These are phyloP conservation scores for Magnolia officinalis DNA, from an alignment of 164 flowering plant species.

Conservation along the genomic window DNA sequence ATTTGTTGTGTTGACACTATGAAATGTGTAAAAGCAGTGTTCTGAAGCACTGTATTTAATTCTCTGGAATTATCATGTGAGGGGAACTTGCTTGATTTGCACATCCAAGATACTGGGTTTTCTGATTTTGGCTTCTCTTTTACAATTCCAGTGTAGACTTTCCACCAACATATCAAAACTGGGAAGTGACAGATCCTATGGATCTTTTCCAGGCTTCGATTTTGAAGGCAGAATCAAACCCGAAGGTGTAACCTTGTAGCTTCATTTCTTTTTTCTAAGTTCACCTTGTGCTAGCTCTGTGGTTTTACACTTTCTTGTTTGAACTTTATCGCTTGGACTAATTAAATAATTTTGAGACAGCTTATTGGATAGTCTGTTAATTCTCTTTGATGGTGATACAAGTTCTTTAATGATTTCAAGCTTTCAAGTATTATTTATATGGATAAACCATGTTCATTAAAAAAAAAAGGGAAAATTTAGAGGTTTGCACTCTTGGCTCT, in stretches of 20 bases:
- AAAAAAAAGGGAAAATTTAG: too few relatives aligned
- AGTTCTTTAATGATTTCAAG: too few relatives aligned
- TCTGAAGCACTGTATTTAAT: not conserved
- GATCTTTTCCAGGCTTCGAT: slow-evolving; percentile 79
- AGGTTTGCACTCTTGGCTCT: too few relatives aligned
- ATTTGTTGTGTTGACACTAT: not conserved
- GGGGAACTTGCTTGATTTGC: not conserved
- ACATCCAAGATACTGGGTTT: not conserved
- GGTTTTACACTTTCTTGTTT: not conserved
- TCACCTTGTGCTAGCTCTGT: not conserved
- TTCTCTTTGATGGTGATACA: not conserved
- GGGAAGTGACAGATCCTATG: slow-evolving; percentile 72
- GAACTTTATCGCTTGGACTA: not conserved
- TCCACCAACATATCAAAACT: slow-evolving; percentile 68
- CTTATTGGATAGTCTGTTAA: not conserved
- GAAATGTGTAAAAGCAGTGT: not conserved
- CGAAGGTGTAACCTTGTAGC: slow-evolving; percentile 50
- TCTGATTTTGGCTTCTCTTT: not conserved
- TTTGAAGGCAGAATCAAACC: slow-evolving; percentile 69
- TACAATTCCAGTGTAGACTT: slow-evolving; percentile 77
- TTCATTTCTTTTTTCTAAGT: slow-evolving; percentile 3
- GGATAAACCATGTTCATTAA: too few relatives aligned
- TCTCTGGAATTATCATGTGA: not conserved
- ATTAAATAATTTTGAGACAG: not conserved
- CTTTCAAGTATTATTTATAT: too few relatives aligned